These are phyloP conservation scores for Noccaea caerulescens DNA, from an alignment of 345 rosid species.

Conservation along the genomic window DNA sequence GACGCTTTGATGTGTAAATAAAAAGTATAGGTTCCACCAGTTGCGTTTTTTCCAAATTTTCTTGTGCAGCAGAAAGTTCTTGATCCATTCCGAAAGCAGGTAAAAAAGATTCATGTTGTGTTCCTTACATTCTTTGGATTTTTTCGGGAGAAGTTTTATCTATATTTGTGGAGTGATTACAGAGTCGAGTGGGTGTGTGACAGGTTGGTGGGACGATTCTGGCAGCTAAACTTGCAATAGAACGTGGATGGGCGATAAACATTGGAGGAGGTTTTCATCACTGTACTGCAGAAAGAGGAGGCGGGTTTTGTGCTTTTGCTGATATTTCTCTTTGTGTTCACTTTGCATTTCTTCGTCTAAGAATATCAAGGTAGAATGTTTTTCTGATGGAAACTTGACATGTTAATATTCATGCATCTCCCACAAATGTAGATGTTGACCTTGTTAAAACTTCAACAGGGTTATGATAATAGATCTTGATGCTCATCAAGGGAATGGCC, in stretches of 20 bases:
- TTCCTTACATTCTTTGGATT: constrained; percentile 8
- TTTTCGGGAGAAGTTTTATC: not conserved
- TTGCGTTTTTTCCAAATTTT: constrained; percentile 76
- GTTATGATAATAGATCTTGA: constrained; percentile 98
- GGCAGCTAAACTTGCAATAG: constrained; percentile 87
- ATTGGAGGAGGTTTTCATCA: constrained; percentile 99
- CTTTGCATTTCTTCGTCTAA: constrained; percentile 66
- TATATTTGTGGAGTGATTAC: constrained; percentile 15
- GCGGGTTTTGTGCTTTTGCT: constrained; percentile 93
- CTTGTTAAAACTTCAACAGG: constrained; percentile 50
- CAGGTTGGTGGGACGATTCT: constrained; percentile 95
- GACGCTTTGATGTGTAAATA: not conserved
- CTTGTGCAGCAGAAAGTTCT: constrained; percentile 83
- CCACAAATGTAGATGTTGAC: constrained; percentile 5
- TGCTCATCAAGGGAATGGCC: constrained; percentile 99
- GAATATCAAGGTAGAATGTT: constrained; percentile 54
- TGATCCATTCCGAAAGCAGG: constrained; percentile 84
- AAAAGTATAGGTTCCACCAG: constrained; percentile 76
- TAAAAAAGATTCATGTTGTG: constrained; percentile 25
- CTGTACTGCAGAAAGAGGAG: constrained; percentile 77
- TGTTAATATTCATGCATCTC: constrained; percentile 1
- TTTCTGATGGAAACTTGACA: not conserved
- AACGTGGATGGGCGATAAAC: constrained; percentile 94
- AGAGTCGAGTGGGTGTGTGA: not conserved
- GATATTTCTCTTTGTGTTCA: constrained; percentile 90